Conservation (phyloP, 768 basidiomycete genomes). For the Agrocybe pediades region DNA sequence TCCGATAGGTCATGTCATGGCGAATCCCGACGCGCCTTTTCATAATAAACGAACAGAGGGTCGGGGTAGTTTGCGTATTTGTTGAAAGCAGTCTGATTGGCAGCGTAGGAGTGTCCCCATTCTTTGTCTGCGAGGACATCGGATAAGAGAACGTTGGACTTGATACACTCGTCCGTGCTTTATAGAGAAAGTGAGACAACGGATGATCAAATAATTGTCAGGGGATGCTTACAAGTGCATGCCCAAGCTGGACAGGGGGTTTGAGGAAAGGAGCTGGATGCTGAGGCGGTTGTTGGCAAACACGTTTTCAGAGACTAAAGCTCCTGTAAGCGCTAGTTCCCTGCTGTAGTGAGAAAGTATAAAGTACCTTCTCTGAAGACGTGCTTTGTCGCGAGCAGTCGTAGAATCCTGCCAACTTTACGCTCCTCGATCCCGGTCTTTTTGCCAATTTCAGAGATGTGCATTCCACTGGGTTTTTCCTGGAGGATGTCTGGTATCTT, state of each 20-base stretch:
- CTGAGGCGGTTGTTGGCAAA: slow-evolving; percentile 46
- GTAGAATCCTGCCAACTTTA: no score
- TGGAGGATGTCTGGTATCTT: neutral
- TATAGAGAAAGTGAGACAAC: neutral
- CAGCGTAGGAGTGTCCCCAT: slow-evolving; percentile 3
- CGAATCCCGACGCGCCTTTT: no score
- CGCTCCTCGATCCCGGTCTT: no score
- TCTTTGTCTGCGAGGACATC: slow-evolving; percentile 8
- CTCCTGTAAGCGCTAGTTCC: no score
- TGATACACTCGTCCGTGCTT: slow-evolving; percentile 12
- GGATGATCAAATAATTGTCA: neutral
- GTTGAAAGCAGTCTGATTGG: slow-evolving; percentile 6
- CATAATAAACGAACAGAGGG: slow-evolving; percentile 6
- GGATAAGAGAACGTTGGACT: slow-evolving; percentile 2
- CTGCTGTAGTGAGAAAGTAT: no score
- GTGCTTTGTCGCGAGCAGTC: no score
- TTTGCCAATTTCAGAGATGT: no score
- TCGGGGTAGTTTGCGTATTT: neutral
- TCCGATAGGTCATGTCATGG: no score
- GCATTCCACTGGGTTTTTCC: no score
- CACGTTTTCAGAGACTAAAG: slow-evolving; percentile 33
- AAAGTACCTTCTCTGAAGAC: no score
- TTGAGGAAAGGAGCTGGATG: slow-evolving; percentile 31
- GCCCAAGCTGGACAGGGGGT: slow-evolving; percentile 27
- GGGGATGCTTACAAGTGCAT: slow-evolving; percentile 30